Percentiles rank a stretch among this genome's conserved stretches.
Evolutionary conservation across 352 stramenopile species (phyloP).

Genomic region (Poterioochromonas sp.): DNA sequence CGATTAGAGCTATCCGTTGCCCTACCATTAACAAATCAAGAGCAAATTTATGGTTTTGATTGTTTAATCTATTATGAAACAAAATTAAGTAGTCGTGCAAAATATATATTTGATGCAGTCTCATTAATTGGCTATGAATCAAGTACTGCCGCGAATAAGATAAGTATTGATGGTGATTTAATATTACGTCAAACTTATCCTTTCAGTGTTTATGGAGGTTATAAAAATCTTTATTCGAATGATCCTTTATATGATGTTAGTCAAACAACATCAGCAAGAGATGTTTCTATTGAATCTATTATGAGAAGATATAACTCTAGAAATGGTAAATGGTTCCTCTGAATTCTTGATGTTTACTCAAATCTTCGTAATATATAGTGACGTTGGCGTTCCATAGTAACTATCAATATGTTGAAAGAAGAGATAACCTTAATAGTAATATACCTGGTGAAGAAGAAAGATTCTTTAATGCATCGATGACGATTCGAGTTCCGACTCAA

Average conservation of each 20-base stretch:
- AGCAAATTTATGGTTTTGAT: background rate
- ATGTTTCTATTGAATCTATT: background rate
- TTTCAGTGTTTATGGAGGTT: constrained; percentile 15
- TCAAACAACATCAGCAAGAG: background rate
- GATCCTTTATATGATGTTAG: constrained; percentile 25
- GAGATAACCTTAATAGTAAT: background rate
- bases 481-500: constrained; percentile 17
- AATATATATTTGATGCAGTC: constrained; percentile 25
- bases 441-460: background rate
- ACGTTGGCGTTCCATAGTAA: background rate
- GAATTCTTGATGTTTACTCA: background rate
- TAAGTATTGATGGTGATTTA: constrained; percentile 30
- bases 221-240: background rate
- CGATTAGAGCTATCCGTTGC: background rate
- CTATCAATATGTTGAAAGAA: background rate
- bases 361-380: background rate
- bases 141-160: background rate
- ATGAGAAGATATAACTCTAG: background rate
- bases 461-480: constrained; percentile 19
- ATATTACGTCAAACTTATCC: constrained; percentile 4
- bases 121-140: background rate
- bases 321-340: constrained; percentile 3
- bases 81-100: background rate
- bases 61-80: constrained; percentile 1
- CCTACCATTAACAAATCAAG: background rate